A percentile compares a stretch with the other conserved stretches of the same genome.
phyloP scores from a whole-genome alignment of 257 asterid species.

The Vinca minor region DNA sequence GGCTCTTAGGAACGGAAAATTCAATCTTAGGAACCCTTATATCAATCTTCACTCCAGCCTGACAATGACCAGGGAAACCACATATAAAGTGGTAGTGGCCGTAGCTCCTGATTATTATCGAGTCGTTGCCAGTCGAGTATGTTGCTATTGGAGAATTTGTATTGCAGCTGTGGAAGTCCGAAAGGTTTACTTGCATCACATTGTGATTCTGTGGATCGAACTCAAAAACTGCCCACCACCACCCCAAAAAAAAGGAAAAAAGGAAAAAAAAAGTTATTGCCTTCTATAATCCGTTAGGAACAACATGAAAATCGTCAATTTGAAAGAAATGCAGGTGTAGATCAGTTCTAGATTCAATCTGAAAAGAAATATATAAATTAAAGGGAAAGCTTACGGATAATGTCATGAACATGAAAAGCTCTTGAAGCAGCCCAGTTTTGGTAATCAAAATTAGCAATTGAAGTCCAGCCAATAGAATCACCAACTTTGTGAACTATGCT shows the following conservation, averaged over 20 bases:
- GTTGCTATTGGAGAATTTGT: constrained; percentile 29
- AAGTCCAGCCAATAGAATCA: constrained; percentile 44
- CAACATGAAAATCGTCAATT: no score
- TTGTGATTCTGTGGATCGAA: constrained; percentile 35
- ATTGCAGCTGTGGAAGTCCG: constrained; percentile 34
- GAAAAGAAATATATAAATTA: no score
- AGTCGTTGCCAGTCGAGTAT: constrained; percentile 44
- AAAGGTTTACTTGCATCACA: constrained; percentile 44
- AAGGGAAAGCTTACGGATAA: constrained; percentile 38
- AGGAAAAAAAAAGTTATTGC: no score
- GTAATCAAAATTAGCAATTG: constrained; percentile 37
- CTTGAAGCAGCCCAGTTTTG: constrained; percentile 43
- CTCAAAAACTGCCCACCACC: constrained; percentile 43
- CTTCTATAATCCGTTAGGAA: no score
- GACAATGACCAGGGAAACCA: constrained; percentile 57
- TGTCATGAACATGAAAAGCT: constrained; percentile 36
- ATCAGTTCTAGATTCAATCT: no score
- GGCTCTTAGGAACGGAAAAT: no score
- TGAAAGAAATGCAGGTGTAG: no score
- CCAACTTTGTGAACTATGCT: constrained; percentile 40
- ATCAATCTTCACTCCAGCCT: constrained; percentile 53
- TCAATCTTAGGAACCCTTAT: constrained; percentile 39
- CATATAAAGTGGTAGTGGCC: constrained; percentile 56
- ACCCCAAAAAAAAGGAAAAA: no score
- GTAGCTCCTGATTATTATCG: constrained; percentile 25